Conservation (phyloP, 495 filamentous ascomycete genomes). For the Aspergillus diversus region DNA sequence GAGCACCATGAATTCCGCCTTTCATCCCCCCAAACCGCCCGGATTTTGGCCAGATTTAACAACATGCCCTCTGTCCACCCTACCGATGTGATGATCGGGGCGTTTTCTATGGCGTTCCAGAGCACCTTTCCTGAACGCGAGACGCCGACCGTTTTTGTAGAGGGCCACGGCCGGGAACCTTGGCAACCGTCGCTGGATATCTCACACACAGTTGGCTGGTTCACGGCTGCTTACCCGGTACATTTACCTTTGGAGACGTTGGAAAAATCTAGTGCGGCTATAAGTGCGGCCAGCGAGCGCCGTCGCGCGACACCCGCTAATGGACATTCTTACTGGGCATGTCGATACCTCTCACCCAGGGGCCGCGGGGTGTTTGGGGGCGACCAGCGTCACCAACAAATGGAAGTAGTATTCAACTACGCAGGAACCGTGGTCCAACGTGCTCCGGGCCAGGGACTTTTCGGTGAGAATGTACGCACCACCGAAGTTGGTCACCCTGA, state of each 20-base stretch:
- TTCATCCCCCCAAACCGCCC: slow-evolving; percentile 2
- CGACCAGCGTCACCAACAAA: slow-evolving; percentile 10
- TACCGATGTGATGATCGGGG: slow-evolving; percentile 5
- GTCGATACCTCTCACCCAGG: slow-evolving; percentile 2
- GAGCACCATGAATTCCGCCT: slow-evolving; percentile 7
- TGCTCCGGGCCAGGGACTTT: slow-evolving; percentile 5
- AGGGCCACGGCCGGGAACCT: slow-evolving; percentile 12
- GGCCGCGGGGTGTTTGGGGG: background rate
- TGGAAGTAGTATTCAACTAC: slow-evolving; percentile 16
- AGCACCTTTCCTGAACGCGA: slow-evolving; percentile 8
- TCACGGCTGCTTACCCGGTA: slow-evolving; percentile 11
- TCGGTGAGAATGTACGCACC: slow-evolving; percentile 6
- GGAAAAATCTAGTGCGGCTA: background rate
- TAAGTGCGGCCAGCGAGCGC: slow-evolving; percentile 9
- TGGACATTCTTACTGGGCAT: slow-evolving; percentile 14
- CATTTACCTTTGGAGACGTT: slow-evolving; percentile 1
- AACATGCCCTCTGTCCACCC: slow-evolving; percentile 4
- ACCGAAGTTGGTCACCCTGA: slow-evolving; percentile 11
- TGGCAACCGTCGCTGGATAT: slow-evolving; percentile 12
- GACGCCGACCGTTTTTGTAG: slow-evolving; percentile 8
- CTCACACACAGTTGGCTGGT: slow-evolving; percentile 14
- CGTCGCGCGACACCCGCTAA: slow-evolving; percentile 8
- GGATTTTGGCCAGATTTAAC: slow-evolving; percentile 4
- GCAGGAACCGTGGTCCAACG: slow-evolving; percentile 13
- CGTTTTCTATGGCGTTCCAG: slow-evolving; percentile 9